Base-by-base conservation (phyloP, 2,329 filamentous ascomycete species). In the Sporothrix curviconia region DNA sequence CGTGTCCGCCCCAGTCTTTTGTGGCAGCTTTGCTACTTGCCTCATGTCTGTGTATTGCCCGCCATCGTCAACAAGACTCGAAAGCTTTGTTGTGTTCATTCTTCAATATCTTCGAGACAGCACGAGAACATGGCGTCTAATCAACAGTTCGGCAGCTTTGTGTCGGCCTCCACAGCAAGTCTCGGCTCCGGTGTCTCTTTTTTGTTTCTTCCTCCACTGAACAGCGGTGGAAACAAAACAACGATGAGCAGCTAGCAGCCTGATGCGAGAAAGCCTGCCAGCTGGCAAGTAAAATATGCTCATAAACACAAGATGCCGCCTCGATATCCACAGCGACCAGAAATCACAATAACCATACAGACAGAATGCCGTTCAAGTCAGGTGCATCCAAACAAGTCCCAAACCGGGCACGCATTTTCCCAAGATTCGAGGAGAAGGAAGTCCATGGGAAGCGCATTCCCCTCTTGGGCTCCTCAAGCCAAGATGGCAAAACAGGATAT, bases 331-430 rank as follows among this genome's bases (percentile, higher is more conserved):
- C 28, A 9, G 12, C 22, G 12, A 51, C 49, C 49, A 51, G 9
- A 51, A 17, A 51, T 51, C 32, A 51, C 49, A 40, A 24, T n/a
- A n/a, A n/a, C n/a, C n/a, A n/a, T n/a, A n/a, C n/a, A 40, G 37
- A 53, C 52, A 55, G 14, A 37, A 7, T 15, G 17, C 8, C 4
- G 4, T n/a, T 14, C 14, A n/a, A 36, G 4, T 14, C 7, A 17
- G 52, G 32, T n/a, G 8, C 39, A 15, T 37, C 39, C 52, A 46
- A 14, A 43, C 28, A 36, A 17, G 30, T 15, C 40, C 17, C 39
- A 55, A 37, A 46, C 40, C 51, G 51, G 51, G 51, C 51, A 54
- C 44, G 17, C 22, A n/a, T 40, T 36, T 52, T 25, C 30, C 15
- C 22, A 40, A 42, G 37, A 53, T 53, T 53, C 25, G 28, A 7